phyloP scores from a whole-genome alignment of 306 rosid genomes.

The Quercus robur region DNA sequence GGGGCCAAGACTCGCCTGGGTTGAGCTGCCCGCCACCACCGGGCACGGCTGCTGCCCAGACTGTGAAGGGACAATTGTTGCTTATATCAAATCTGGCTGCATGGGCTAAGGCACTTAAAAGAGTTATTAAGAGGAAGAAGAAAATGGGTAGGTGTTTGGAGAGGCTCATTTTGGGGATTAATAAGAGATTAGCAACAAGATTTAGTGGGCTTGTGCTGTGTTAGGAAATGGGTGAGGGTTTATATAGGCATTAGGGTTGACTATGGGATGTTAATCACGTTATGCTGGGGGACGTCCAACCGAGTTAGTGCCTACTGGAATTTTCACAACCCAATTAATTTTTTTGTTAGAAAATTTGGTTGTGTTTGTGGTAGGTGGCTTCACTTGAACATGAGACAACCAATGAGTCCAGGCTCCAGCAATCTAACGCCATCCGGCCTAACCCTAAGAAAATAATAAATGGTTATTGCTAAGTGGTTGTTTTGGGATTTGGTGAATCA shows the following conservation, averaged over 20 bases:
- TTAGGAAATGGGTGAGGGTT: slow-evolving; percentile 2
- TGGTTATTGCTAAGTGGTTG: too few species aligned
- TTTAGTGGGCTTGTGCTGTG: background rate
- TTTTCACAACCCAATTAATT: too few species aligned
- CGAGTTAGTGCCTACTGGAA: too few species aligned
- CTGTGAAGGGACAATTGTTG: too few species aligned
- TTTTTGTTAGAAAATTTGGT: background rate
- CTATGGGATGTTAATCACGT: background rate
- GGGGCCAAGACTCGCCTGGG: slow-evolving; percentile 27
- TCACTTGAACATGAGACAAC: background rate
- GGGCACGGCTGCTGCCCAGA: too few species aligned
- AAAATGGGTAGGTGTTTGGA: slow-evolving; percentile 1
- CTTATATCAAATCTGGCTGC: too few species aligned
- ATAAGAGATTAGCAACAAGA: background rate
- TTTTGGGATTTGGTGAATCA: too few species aligned
- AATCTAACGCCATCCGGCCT: too few species aligned
- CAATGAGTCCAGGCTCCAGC: background rate
- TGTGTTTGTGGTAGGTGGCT: background rate
- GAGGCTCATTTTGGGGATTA: slow-evolving; percentile 5
- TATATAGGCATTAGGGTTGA: background rate
- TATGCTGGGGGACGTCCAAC: too few species aligned
- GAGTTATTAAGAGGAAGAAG: slow-evolving; percentile 19
- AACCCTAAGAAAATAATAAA: too few species aligned
- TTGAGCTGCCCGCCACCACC: slow-evolving; percentile 35
- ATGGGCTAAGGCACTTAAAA: background rate